phyloP scores from a whole-genome alignment of 768 basidiomycete genomes.

The Favolaschia claudopus region DNA sequence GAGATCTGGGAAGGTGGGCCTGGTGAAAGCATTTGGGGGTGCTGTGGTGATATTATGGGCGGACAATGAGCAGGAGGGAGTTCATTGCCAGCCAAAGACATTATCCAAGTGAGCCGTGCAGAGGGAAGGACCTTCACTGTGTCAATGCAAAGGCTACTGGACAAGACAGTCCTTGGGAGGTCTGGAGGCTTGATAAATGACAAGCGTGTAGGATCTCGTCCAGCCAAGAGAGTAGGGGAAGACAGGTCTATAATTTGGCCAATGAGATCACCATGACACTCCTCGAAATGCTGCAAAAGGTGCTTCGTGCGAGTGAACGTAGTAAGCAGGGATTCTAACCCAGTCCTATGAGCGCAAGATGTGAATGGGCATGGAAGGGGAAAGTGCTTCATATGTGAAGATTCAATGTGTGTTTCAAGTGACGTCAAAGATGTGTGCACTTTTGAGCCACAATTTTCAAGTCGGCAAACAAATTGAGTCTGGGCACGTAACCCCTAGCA shows the following conservation, averaged over 20 bases:
- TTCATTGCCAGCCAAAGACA: not conserved
- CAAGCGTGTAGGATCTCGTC: not conserved
- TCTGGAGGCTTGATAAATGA: conserved; percentile 10
- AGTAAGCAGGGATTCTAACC: not conserved
- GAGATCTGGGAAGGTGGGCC: too few species aligned
- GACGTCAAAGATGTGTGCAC: not conserved
- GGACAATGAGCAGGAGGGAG: not conserved
- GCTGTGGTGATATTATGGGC: not conserved
- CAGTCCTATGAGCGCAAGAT: not conserved
- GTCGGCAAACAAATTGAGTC: not conserved
- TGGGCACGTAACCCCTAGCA: not conserved
- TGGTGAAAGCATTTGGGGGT: not conserved
- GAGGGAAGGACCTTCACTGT: not conserved
- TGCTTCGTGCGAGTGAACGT: conserved; percentile 1
- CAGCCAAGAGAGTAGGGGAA: not conserved
- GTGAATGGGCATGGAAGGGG: conserved; percentile 16
- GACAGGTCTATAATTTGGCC: not conserved
- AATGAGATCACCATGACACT: not conserved
- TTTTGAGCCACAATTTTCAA: conserved; percentile 10
- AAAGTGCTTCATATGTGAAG: conserved; percentile 1
- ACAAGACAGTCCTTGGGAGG: not conserved
- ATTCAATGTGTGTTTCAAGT: conserved; percentile 10
- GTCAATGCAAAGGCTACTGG: not conserved
- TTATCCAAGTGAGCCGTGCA: not conserved
- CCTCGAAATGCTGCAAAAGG: conserved; percentile 5